Conservation (phyloP, 139 green algal species). For the Mesotaenium endlicherianum region DNA sequence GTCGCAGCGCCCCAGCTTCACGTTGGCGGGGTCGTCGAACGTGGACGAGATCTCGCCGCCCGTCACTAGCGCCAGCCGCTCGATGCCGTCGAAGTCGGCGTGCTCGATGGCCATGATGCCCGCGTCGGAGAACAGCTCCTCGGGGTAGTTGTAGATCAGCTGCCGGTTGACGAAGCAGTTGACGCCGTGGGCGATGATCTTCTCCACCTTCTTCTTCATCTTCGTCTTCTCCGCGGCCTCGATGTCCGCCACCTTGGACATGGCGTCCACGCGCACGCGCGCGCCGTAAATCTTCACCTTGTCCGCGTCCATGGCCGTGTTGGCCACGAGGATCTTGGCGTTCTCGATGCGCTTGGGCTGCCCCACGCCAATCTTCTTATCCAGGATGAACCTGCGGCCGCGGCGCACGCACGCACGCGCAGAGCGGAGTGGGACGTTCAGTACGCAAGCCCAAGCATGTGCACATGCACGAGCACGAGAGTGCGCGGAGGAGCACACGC, state of each 20-base stretch:
- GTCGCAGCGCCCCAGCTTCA: slow-evolving; percentile 85
- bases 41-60: slow-evolving; percentile 94
- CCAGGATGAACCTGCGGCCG: slow-evolving; percentile 92
- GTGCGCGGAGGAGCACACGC: too few species aligned
- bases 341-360: slow-evolving; percentile 94
- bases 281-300: slow-evolving; percentile 99
- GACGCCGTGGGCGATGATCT: slow-evolving; percentile 89
- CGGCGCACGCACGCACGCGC: too few species aligned
- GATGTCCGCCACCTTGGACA: slow-evolving; percentile 90
- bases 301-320: slow-evolving; percentile 99
- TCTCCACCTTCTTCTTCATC: slow-evolving; percentile 88
- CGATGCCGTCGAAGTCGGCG: slow-evolving; percentile 91
- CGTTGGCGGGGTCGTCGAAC: slow-evolving; percentile 81
- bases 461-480: too few species aligned
- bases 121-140: slow-evolving; percentile 69
- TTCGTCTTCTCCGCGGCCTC: slow-evolving; percentile 96
- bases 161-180: slow-evolving; percentile 98
- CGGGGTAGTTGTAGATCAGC: slow-evolving; percentile 99
- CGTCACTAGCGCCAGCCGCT: slow-evolving; percentile 92
- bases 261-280: slow-evolving; percentile 73
- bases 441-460: too few species aligned
- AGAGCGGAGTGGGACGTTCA: too few species aligned
- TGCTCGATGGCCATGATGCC: slow-evolving; percentile 74
- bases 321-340: slow-evolving; percentile 94
- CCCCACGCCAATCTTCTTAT: slow-evolving; percentile 97